Evolutionary conservation across 352 stramenopile species (phyloP), one percentile per base, ranked within the genome.

Genomic region (Phytophthora litchii): DNA sequence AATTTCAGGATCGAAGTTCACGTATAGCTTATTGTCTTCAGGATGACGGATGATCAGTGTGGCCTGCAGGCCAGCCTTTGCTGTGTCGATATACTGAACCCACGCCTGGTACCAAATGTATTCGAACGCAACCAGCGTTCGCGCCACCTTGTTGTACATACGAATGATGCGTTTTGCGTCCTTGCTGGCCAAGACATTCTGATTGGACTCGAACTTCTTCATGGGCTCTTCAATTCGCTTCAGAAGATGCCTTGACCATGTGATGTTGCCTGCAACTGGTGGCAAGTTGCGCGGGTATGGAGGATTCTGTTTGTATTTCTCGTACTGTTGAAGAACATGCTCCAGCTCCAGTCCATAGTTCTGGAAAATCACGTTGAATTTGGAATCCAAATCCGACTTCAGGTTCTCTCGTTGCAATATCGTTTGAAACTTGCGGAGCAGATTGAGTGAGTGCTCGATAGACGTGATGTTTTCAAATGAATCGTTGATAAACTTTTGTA

Each of bases 91-190:
- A 53, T 95, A 98, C 66, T 99, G 92, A 6, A 98, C 87, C 97
- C 97, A 99, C 14, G 97, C 97, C 58, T 99, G 96, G 63, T 99
- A 98, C 97, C 97, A 99, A 32, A 98, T 97, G 77, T 99, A 99
- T 74, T 99, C 97, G 64, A 99, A 99, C 14, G 92, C 95, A 7
- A 99, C 96, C 16, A 99, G 83, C 11, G 97, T 99, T 11, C 96
- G 80, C 21, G 97, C 97, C 13, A 99, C 94, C 60, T 99, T 99
- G 79, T 99, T 99, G 85, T 99, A 99, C 85, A 98, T 98, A 51
- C 98, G 98, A 61, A 99, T 98, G 62, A 99, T 99, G 1, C 95
- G 92, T 64, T 98, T 98, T 13, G 95, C 96, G 61, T 99, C 96
- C 70, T 99, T 99, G 40, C 89, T 97, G 1, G 94, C 93, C 16